phyloP scores from a whole-genome alignment of 345 rosid species.

The Laguncularia racemosa region DNA sequence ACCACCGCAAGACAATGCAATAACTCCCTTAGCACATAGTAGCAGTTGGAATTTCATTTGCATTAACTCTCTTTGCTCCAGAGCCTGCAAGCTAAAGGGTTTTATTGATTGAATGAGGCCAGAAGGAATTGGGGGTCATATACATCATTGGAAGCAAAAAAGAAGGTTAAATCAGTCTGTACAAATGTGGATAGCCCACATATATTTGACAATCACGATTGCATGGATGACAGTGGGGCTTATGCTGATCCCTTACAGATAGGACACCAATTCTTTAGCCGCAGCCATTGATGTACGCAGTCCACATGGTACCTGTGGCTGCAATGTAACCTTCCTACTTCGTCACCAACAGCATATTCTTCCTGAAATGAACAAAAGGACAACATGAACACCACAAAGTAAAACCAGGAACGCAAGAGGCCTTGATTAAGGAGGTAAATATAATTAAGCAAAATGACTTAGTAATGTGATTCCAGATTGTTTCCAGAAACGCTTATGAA shows the following conservation, averaged over 20 bases:
- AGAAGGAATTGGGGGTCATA: background rate
- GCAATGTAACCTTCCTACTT: slow-evolving; percentile 71
- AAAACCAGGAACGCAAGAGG: background rate
- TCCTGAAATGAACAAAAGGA: slow-evolving; percentile 40
- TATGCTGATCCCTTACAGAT: slow-evolving; percentile 72
- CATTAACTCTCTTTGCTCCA: background rate
- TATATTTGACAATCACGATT: slow-evolving; percentile 14
- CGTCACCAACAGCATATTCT: slow-evolving; percentile 70
- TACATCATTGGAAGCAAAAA: background rate
- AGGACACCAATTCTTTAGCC: slow-evolving; percentile 94
- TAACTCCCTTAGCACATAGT: no score
- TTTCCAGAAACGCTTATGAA: no score
- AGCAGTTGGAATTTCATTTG: no score
- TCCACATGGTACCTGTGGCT: slow-evolving; percentile 59
- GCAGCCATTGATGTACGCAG: slow-evolving; percentile 79
- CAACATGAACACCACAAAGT: slow-evolving; percentile 4
- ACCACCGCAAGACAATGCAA: no score
- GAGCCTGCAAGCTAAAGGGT: slow-evolving; percentile 4
- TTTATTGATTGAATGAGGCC: slow-evolving; percentile 8
- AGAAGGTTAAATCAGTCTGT: slow-evolving; percentile 2
- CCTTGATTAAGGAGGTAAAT: no score
- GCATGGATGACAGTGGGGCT: slow-evolving; percentile 19
- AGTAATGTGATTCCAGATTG: no score
- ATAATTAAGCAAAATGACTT: no score
- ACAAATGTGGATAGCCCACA: slow-evolving; percentile 18